Evolutionary conservation across 1,139 yeast species (phyloP), one percentile per base, ranked within the genome.

Genomic region (Sugiyamaella grinbergsii): DNA sequence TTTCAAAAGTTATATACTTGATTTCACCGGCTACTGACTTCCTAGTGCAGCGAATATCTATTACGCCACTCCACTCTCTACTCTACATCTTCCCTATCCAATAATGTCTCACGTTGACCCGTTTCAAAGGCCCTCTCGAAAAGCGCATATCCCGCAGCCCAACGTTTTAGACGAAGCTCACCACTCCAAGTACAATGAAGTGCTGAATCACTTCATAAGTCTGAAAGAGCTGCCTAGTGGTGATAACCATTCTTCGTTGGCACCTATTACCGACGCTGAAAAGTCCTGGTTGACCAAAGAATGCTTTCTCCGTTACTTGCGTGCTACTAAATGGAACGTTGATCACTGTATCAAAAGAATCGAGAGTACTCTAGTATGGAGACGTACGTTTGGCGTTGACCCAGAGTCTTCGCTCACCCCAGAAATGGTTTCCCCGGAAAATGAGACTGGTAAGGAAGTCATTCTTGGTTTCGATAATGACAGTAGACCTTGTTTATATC

Each of bases 221-320:
- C 68, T 79, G 37, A 64, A 64, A 40, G 68, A 58, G 34, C 68
- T 79, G 50, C 73, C 80, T 1, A 62, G 68, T n/a, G 61, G 68
- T 8, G 76, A 73, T 59, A 66, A 66, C 54, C 63, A 61, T 36
- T 58, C 61, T 15, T 63, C 64, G 1, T 63, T 57, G 45, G 59
- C 59, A 19, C 76, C 79, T 2, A 63, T 87, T 29, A 66, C 76
- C 2, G 79, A 72, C 13, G 79, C 74, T 52, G 98, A 93, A 66
- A 81, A 80, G 63, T 87, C 95, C 0, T 93, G 98, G 97, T 72
- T 93, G 48, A 86, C 96, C 2, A 78, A 84, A 59, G 98, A 93
- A 66, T 93, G 98, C 64, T 76, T 93, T 51, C 70, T 89, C 62
- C 77, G 98, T 62, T 93, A 91, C 63, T 72, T 91, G 51, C 77